Evolutionary conservation across 1,284 basidiomycete species (phyloP).

Genomic region (Tilletia setariae): DNA sequence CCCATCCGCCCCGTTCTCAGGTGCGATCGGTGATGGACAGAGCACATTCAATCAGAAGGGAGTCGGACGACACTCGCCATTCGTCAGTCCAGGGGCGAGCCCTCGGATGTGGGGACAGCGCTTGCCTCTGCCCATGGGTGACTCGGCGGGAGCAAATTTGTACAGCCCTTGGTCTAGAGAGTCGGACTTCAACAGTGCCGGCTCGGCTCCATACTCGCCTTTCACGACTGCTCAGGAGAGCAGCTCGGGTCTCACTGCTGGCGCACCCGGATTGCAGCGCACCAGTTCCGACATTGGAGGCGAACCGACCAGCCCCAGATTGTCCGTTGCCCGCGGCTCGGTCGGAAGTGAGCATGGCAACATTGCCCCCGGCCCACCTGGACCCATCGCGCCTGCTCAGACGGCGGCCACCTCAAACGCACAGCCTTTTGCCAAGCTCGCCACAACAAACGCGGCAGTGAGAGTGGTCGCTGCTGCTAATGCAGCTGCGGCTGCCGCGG

Average conservation of each 20-base stretch:
- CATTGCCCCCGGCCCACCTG: background rate
- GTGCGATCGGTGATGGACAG: too few species aligned
- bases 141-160: background rate
- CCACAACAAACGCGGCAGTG: background rate
- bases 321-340: background rate
- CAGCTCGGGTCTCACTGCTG: background rate
- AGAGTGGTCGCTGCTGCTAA: background rate
- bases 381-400: background rate
- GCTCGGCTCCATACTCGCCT: background rate
- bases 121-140: background rate
- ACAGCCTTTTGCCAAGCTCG: background rate
- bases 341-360: background rate
- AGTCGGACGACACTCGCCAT: background rate
- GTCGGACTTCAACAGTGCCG: background rate
- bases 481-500: background rate
- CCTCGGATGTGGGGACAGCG: background rate
- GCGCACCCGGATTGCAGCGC: background rate
- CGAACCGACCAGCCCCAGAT: background rate
- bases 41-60: background rate
- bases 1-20: too few species aligned
- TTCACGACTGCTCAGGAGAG: background rate
- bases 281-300: conserved; percentile 4
- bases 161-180: background rate
- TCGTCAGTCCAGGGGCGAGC: background rate
- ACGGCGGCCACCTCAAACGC: background rate